These are phyloP conservation scores for Eruca vesicaria DNA, from an alignment of 441 rosid species.

Conservation along the genomic window DNA sequence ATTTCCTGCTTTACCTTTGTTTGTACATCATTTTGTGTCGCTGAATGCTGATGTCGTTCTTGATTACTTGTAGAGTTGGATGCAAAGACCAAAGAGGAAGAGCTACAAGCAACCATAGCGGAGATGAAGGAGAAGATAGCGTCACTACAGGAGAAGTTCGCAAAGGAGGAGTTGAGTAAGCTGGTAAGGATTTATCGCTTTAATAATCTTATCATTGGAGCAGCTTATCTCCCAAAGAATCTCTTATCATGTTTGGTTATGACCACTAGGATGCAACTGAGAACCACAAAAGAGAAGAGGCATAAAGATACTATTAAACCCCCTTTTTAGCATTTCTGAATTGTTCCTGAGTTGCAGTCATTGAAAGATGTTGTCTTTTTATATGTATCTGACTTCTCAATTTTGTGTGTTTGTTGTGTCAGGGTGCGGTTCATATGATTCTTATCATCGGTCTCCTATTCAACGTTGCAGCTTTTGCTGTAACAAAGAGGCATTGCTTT, in stretches of 20 bases:
- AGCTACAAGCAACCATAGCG: slow-evolving; percentile 39
- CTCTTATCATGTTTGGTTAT: too few relatives aligned
- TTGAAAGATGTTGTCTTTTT: slow-evolving; percentile 1
- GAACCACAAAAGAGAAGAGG: too few relatives aligned
- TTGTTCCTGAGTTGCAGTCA: slow-evolving; percentile 3
- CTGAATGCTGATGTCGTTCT: too few relatives aligned
- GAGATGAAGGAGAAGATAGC: slow-evolving; percentile 50
- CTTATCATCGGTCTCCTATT: slow-evolving; percentile 46
- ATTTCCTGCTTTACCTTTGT: background rate
- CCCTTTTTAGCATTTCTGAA: background rate
- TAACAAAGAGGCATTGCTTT: slow-evolving; percentile 59
- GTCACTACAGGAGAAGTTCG: slow-evolving; percentile 52
- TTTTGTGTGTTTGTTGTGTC: slow-evolving; percentile 28
- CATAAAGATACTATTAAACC: slow-evolving; percentile 8
- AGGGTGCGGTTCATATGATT: slow-evolving; percentile 66
- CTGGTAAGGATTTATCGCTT: too few relatives aligned
- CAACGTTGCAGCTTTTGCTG: slow-evolving; percentile 54
- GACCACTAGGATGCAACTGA: too few relatives aligned
- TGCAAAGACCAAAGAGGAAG: slow-evolving; percentile 61
- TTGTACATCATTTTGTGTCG: too few relatives aligned
- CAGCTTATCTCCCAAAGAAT: too few relatives aligned
- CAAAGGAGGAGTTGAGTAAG: slow-evolving; percentile 71
- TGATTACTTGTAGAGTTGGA: slow-evolving; percentile 50
- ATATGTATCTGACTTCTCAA: slow-evolving; percentile 14
- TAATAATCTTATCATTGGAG: too few relatives aligned